phyloP scores from a whole-genome alignment of 2,329 filamentous ascomycete genomes.

The Cryphonectria japonica region DNA sequence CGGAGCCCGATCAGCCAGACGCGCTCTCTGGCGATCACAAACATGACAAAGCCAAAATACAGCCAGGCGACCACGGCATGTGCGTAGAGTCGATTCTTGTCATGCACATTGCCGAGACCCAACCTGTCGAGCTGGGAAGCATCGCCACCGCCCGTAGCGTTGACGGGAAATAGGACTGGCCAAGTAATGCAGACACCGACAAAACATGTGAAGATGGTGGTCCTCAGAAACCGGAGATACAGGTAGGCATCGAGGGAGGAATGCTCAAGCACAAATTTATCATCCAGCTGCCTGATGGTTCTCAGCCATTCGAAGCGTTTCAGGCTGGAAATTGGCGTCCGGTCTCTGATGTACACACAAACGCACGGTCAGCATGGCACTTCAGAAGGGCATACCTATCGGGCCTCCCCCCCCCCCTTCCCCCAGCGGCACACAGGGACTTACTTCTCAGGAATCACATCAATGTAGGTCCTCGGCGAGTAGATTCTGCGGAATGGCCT shows the following conservation, averaged over 20 bases:
- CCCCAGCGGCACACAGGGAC: no score
- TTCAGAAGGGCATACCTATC: not conserved
- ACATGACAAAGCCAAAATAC: slow-evolving; percentile 87
- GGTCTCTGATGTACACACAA: slow-evolving; percentile 17
- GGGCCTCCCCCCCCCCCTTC: no score
- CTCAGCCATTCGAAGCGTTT: slow-evolving; percentile 29
- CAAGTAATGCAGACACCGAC: slow-evolving; percentile 82
- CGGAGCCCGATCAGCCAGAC: slow-evolving; percentile 94
- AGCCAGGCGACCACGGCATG: slow-evolving; percentile 81
- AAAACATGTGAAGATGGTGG: slow-evolving; percentile 74
- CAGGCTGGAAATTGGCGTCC: slow-evolving; percentile 28
- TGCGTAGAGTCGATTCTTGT: slow-evolving; percentile 72
- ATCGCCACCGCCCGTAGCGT: slow-evolving; percentile 75
- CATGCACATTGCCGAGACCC: slow-evolving; percentile 54
- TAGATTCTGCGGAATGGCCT: slow-evolving; percentile 31
- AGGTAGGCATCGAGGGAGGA: slow-evolving; percentile 92
- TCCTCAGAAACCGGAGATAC: slow-evolving; percentile 85
- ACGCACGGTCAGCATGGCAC: not conserved
- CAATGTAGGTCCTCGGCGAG: slow-evolving; percentile 32
- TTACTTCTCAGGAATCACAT: slow-evolving; percentile 32
- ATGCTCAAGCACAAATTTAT: slow-evolving; percentile 65
- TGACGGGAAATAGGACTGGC: slow-evolving; percentile 83
- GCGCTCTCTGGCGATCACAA: slow-evolving; percentile 85
- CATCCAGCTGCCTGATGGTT: slow-evolving; percentile 27
- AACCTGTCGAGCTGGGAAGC: slow-evolving; percentile 69